Evolutionary conservation across 139 green algal genomes (phyloP).

Genomic region (Chara braunii): DNA sequence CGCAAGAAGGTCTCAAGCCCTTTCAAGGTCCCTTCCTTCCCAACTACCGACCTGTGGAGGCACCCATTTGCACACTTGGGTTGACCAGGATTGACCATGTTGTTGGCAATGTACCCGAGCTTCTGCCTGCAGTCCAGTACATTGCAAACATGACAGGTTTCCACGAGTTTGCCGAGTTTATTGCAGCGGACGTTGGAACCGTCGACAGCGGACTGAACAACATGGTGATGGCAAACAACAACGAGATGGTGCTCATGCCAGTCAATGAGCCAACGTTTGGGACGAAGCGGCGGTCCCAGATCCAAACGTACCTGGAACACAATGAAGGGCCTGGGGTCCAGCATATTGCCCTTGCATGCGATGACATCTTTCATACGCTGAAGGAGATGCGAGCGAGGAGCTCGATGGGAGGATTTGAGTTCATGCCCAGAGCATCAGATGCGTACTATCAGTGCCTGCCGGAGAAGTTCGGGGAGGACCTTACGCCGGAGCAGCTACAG

Average conservation of each 20-base stretch:
- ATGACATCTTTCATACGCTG: conserved; percentile 88
- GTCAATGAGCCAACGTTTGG: conserved; percentile 56
- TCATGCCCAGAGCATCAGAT: conserved; percentile 72
- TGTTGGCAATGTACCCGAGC: conserved; percentile 84
- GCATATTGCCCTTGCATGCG: conserved; percentile 91
- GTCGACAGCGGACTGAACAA: conserved; percentile 51
- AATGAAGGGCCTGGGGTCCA: conserved; percentile 93
- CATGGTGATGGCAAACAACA: conserved; percentile 84
- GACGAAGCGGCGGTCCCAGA: conserved; percentile 25
- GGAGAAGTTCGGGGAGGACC: conserved; percentile 28
- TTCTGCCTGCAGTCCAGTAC: conserved; percentile 74
- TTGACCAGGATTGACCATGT: conserved; percentile 78
- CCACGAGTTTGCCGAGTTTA: conserved; percentile 97
- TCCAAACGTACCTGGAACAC: conserved; percentile 94
- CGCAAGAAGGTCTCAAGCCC: too few species aligned
- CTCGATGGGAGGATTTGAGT: conserved; percentile 63
- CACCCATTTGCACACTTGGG: conserved; percentile 41
- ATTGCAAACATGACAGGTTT: conserved; percentile 77
- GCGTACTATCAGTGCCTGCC: conserved; percentile 72
- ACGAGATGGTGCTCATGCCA: conserved; percentile 88
- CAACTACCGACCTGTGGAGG: conserved; percentile 53
- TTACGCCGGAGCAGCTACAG: conserved; percentile 42
- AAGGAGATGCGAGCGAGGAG: conserved; percentile 55
- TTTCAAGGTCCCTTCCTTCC: conserved; percentile 69
- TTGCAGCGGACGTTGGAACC: conserved; percentile 90